phyloP scores from a whole-genome alignment of 768 basidiomycete genomes.

The Lentinula guzmanii region DNA sequence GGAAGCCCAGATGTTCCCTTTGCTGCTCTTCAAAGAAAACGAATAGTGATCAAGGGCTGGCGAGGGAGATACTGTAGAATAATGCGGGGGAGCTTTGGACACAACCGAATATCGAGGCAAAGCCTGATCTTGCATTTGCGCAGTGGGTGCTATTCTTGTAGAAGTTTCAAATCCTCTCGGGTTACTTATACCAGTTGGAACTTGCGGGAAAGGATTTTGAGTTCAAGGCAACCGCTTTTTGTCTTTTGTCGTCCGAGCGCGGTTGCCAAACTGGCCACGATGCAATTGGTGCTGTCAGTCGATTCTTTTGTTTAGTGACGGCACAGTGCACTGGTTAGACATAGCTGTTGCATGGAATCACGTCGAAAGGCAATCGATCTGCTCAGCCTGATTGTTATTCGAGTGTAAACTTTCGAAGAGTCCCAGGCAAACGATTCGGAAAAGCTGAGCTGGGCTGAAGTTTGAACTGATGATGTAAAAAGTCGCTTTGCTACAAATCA shows the following conservation, averaged over 20 bases:
- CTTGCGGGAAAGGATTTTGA: too few relatives aligned
- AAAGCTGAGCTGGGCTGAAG: too few relatives aligned
- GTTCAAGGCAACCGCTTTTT: neutral
- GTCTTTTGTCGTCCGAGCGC: neutral
- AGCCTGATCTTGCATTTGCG: neutral
- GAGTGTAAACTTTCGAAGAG: too few relatives aligned
- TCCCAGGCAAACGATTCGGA: too few relatives aligned
- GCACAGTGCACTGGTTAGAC: too few relatives aligned
- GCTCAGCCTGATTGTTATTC: too few relatives aligned
- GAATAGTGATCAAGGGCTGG: neutral
- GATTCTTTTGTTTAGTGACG: neutral
- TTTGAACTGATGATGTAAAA: too few relatives aligned
- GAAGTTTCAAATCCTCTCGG: too few relatives aligned
- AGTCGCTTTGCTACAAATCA: neutral
- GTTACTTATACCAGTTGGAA: too few relatives aligned
- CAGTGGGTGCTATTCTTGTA: neutral
- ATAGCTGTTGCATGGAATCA: too few relatives aligned
- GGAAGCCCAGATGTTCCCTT: neutral
- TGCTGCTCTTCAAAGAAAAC: neutral
- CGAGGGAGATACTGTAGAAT: neutral
- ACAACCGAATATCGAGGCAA: neutral
- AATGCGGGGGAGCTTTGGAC: neutral
- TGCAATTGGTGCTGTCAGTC: neutral
- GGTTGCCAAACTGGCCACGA: neutral
- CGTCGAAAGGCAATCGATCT: too few relatives aligned